These are phyloP conservation scores for Ophiostoma tasmaniense DNA, from an alignment of 2,329 filamentous ascomycete genomes.

Conservation along the genomic window DNA sequence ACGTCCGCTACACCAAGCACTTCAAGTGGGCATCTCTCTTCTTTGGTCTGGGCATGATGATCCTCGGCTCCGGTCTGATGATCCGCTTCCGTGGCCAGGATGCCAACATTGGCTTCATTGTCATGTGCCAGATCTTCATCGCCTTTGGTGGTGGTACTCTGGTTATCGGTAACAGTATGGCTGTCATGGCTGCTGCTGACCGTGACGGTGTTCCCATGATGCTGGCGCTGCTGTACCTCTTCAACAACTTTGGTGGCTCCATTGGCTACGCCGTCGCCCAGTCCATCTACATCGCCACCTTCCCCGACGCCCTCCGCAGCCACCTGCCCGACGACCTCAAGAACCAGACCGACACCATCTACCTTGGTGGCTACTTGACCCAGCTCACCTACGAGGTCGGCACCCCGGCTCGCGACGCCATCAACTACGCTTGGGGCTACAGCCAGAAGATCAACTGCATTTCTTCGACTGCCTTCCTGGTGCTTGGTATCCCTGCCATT, in stretches of 20 bases:
- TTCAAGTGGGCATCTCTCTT: slow-evolving; percentile 37
- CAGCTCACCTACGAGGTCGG: slow-evolving; percentile 44
- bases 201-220: slow-evolving; percentile 51
- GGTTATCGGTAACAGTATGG: slow-evolving; percentile 51
- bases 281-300: slow-evolving; percentile 52
- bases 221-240: slow-evolving; percentile 49
- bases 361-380: slow-evolving; percentile 42
- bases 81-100: slow-evolving; percentile 47
- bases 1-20: slow-evolving; percentile 40
- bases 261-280: slow-evolving; percentile 51
- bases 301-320: slow-evolving; percentile 40
- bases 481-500: slow-evolving; percentile 19
- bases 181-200: slow-evolving; percentile 49
- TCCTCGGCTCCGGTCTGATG: slow-evolving; percentile 47
- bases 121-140: slow-evolving; percentile 50
- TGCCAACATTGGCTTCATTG: slow-evolving; percentile 41
- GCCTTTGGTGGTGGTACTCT: slow-evolving; percentile 47
- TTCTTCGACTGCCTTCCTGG: slow-evolving; percentile 33
- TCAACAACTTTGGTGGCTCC: slow-evolving; percentile 50
- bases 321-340: slow-evolving; percentile 44
- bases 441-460: slow-evolving; percentile 41
- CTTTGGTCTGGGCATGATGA: slow-evolving; percentile 44
- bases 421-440: slow-evolving; percentile 50
- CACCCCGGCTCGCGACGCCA: slow-evolving; percentile 40
- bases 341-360: slow-evolving; percentile 31